phyloP scores from a whole-genome alignment of 768 basidiomycete genomes.

The Amanita pseudoporphyria region DNA sequence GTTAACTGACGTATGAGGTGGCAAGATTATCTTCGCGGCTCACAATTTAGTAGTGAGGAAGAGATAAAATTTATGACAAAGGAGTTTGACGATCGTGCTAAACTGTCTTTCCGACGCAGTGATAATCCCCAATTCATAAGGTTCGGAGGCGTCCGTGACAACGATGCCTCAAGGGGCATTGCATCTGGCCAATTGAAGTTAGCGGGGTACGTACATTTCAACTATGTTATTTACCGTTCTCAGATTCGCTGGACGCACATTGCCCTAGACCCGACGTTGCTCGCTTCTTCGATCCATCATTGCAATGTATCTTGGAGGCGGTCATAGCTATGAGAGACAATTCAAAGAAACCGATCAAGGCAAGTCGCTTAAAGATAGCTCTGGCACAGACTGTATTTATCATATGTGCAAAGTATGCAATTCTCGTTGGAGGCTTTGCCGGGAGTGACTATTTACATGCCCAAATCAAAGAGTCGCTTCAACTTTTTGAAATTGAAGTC shows the following conservation, averaged over 20 bases:
- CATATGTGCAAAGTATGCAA: conserved; percentile 12
- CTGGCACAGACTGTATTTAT: neutral
- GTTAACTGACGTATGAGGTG: neutral
- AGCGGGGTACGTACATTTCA: conserved; percentile 13
- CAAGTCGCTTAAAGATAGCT: neutral
- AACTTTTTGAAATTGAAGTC: conserved; percentile 19
- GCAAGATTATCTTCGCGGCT: conserved; percentile 25
- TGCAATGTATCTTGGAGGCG: conserved; percentile 10
- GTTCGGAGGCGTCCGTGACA: conserved; percentile 30
- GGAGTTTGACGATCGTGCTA: conserved; percentile 32
- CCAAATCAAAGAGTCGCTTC: conserved; percentile 23
- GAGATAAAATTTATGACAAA: conserved; percentile 26
- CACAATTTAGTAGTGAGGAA: conserved; percentile 20
- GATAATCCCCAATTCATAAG: conserved; percentile 28
- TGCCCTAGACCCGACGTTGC: conserved; percentile 10
- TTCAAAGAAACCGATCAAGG: neutral
- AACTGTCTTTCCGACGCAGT: conserved; percentile 25
- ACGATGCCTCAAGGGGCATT: conserved; percentile 25
- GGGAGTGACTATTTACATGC: conserved; percentile 35
- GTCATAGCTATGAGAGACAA: neutral
- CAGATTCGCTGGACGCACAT: neutral
- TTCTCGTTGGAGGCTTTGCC: conserved; percentile 38
- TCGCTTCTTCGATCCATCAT: conserved; percentile 14
- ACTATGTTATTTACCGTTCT: no score
- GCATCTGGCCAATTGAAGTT: conserved; percentile 30